phyloP scores from a whole-genome alignment of 176 grass and related monocot genomes.

The Typha latifolia region DNA sequence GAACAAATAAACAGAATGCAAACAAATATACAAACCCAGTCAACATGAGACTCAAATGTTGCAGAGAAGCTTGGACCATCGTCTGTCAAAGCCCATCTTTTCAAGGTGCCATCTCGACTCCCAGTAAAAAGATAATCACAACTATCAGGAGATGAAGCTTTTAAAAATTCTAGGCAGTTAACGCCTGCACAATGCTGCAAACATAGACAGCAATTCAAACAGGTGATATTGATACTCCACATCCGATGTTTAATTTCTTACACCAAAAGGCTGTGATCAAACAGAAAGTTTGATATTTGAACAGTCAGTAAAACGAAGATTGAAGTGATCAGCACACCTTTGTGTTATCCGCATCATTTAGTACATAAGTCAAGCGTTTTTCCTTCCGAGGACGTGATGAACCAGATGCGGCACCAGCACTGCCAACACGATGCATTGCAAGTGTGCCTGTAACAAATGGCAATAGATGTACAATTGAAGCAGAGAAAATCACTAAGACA shows the following conservation, averaged over 20 bases:
- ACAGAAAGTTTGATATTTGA: too few species aligned
- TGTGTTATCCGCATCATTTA: constrained; percentile 83
- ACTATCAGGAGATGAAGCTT: constrained; percentile 44
- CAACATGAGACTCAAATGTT: constrained; percentile 98
- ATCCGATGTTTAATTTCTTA: background rate
- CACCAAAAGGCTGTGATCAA: background rate
- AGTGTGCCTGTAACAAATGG: constrained; percentile 25
- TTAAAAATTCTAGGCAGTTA: constrained; percentile 78
- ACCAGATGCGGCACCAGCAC: constrained; percentile 54
- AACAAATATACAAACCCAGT: constrained; percentile 55
- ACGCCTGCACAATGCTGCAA: constrained; percentile 88
- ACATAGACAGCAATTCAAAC: constrained; percentile 4
- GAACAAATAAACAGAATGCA: background rate
- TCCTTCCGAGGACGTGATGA: constrained; percentile 92
- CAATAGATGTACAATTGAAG: constrained; percentile 20
- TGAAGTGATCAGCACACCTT: constrained; percentile 42
- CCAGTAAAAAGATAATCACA: constrained; percentile 86
- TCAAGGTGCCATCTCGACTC: constrained; percentile 90
- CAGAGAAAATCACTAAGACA: constrained; percentile 4
- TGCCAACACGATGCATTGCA: constrained; percentile 91
- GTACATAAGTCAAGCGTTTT: constrained; percentile 89
- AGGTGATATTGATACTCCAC: background rate
- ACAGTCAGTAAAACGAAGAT: background rate
- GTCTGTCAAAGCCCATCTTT: constrained; percentile 76
- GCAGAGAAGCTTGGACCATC: constrained; percentile 53